These are phyloP conservation scores for Luzula sylvatica DNA, from an alignment of 176 grass and related monocot genomes.

Conservation along the genomic window DNA sequence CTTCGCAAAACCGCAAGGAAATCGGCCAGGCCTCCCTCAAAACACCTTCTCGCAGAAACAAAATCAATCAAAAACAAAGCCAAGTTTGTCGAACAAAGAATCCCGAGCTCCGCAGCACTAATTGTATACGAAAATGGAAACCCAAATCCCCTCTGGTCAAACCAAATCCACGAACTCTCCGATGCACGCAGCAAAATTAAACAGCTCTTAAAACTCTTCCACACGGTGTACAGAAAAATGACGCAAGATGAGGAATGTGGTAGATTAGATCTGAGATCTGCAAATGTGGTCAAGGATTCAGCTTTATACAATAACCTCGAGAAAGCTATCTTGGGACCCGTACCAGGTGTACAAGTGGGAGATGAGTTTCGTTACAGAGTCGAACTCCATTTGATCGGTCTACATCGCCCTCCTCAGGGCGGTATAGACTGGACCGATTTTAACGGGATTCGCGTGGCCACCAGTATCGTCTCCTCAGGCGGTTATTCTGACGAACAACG, in stretches of 20 bases:
- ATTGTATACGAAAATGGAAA: no score
- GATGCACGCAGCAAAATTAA: conserved; percentile 41
- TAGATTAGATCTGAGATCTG: conserved; percentile 33
- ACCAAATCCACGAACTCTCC: no score
- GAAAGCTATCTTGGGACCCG: conserved; percentile 29
- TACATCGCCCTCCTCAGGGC: conserved; percentile 43
- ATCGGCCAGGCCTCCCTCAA: no score
- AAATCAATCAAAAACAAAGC: no score
- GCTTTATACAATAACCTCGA: conserved; percentile 25
- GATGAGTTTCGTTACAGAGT: conserved; percentile 70
- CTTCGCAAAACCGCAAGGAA: no score
- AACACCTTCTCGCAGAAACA: no score
- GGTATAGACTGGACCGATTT: conserved; percentile 61
- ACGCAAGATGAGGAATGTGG: conserved; percentile 38
- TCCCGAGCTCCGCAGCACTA: no score
- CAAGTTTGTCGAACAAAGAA: no score
- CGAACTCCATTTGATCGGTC: conserved; percentile 49
- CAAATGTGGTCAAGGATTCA: conserved; percentile 24
- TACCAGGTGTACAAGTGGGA: conserved; percentile 57
- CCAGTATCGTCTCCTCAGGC: no score
- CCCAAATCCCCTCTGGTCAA: no score
- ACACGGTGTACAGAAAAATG: conserved; percentile 37
- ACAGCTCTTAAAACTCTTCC: conserved; percentile 40
- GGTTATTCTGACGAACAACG: conserved; percentile 47
- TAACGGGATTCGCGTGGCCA: no score